Evolutionary conservation across 257 asterid species (phyloP), one percentile per base, ranked within the genome.

Genomic region (Scutellaria galericulata): DNA sequence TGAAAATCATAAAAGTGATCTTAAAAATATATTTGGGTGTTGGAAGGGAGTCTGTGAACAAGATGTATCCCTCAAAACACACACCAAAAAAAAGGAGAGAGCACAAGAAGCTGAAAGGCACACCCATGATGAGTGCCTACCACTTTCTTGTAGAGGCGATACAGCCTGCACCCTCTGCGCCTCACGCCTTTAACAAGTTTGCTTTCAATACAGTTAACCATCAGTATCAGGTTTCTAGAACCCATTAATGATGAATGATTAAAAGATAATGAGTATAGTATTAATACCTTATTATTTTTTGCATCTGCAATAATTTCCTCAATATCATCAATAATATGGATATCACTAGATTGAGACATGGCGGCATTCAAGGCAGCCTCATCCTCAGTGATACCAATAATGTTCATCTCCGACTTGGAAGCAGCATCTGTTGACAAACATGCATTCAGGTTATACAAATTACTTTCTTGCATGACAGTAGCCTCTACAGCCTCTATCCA

Each of bases 261-360:
- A 46, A 8, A 12, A 70, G 40, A 41, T 11, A 64, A n/a, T 42
- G 39, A 51, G 65, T 72, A 48, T 68, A 61, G 50, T 44, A 42
- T 7, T 41, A 12, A 24, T 83, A 91, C 99, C 99, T 91, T 91
- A 77, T 86, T 84, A 78, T 79, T 83, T 75, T 83, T 88, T 18
- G 96, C 93, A 82, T 80, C 92, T 11, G 82, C 73, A 73, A 94
- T 82, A 61, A 78, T 72, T 60, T 88, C 92, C 70, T 91, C 97
- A 50, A 94, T 80, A 76, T 79, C 84, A 66, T 85, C 93, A 68
- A 77, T 62, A 47, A 72, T 64, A 72, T 71, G 81, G 44, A 77
- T 57, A 77, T 91, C 87, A 63, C 83, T 83, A 50, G 93, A 88
- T 52, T 74, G 84, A 12, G 89, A 79, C 56, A 85, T 61, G 75